Evolutionary conservation across 1,284 basidiomycete genomes (phyloP).

Genomic region (Ganoderma leucocontextum): DNA sequence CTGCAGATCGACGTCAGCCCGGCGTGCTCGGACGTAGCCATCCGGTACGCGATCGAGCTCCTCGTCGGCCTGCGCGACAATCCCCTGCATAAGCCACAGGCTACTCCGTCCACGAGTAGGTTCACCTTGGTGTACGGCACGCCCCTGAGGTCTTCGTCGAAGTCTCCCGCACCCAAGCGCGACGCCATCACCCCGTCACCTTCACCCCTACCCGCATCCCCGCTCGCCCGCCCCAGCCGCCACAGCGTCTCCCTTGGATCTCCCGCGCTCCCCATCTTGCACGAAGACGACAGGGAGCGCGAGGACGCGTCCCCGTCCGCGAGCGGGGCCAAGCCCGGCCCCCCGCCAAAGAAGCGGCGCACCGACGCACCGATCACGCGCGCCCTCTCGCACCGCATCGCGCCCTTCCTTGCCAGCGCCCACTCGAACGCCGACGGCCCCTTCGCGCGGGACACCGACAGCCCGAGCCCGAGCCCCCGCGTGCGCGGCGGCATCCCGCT

Average conservation of each 20-base stretch:
- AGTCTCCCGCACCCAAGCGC: neutral
- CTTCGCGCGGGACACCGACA: slow-evolving; percentile 12
- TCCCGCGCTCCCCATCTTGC: slow-evolving; percentile 28
- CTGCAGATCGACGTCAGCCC: slow-evolving; percentile 53
- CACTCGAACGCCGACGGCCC: slow-evolving; percentile 6
- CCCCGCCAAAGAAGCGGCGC: slow-evolving; percentile 34
- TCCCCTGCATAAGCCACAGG: slow-evolving; percentile 17
- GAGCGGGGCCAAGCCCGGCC: slow-evolving; percentile 1
- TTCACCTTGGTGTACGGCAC: slow-evolving; percentile 1
- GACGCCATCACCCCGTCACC: neutral
- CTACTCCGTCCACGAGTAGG: slow-evolving; percentile 14
- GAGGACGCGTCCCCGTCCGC: neutral
- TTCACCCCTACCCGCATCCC: slow-evolving; percentile 29
- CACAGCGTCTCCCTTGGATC: slow-evolving; percentile 20
- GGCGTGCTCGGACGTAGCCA: slow-evolving; percentile 43
- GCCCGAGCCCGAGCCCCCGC: slow-evolving; percentile 5
- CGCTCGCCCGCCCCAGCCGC: slow-evolving; percentile 29
- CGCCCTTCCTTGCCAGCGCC: slow-evolving; percentile 19
- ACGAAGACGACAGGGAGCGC: slow-evolving; percentile 29
- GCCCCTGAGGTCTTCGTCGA: neutral
- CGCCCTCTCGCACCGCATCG: slow-evolving; percentile 33
- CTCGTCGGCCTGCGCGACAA: slow-evolving; percentile 56
- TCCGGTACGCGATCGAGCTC: slow-evolving; percentile 57
- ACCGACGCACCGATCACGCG: slow-evolving; percentile 27
- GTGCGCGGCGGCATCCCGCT: slow-evolving; percentile 5